Evolutionary conservation across 371 early-diverging fungal species (phyloP).

Genomic region (Apophysomyces trapeziformis): DNA sequence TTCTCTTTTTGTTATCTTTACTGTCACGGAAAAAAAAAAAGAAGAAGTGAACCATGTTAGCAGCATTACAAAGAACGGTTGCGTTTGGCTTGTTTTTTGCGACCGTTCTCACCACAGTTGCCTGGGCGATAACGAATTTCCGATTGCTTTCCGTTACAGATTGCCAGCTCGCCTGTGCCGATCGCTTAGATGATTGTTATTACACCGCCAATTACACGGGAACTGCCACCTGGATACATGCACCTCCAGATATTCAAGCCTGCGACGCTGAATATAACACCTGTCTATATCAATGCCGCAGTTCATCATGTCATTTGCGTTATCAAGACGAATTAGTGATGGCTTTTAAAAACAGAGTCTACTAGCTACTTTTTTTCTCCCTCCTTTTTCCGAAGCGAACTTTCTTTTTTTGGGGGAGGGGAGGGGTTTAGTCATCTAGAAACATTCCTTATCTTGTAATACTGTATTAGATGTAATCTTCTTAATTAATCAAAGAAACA

Average conservation of each 20-base stretch:
- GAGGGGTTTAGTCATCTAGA: no score
- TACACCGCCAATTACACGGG: not conserved
- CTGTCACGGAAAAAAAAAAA: no score
- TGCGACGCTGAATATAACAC: not conserved
- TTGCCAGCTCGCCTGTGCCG: not conserved
- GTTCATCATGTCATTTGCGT: not conserved
- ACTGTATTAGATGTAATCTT: no score
- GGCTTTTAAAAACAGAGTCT: not conserved
- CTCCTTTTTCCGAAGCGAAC: no score
- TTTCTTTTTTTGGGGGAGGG: no score
- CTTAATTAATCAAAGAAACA: no score
- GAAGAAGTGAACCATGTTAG: no score
- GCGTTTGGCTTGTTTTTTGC: not conserved
- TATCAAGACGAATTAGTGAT: not conserved
- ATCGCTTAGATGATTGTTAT: conserved; percentile 1
- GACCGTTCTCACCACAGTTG: not conserved
- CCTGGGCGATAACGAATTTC: not conserved
- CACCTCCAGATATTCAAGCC: not conserved
- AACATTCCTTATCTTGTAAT: no score
- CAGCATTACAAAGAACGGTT: not conserved
- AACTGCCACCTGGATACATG: not conserved
- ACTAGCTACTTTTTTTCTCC: not conserved
- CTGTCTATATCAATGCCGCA: not conserved
- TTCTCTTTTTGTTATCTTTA: not conserved
- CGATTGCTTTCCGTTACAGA: not conserved